A percentile compares a stretch with the other conserved stretches of the same genome.
Evolutionary conservation across 1,139 yeast species (phyloP).

Genomic region (Meyerozyma elateridarum): DNA sequence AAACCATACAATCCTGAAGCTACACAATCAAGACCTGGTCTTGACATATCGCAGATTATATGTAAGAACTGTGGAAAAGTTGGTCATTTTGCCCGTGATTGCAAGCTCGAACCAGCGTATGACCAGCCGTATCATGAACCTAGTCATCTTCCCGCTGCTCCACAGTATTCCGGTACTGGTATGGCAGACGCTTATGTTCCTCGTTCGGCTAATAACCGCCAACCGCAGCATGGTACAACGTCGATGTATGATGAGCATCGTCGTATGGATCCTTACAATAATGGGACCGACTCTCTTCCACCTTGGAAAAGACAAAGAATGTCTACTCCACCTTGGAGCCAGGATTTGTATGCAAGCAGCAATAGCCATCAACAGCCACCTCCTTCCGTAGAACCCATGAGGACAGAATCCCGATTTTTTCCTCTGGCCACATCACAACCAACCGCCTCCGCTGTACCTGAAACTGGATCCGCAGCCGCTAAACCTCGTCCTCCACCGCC

Average conservation of each 20-base stretch:
- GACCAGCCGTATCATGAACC: constrained; percentile 4
- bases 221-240: too few relatives aligned
- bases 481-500: constrained; percentile 8
- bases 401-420: neutral
- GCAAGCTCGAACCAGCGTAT: constrained; percentile 43
- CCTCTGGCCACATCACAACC: constrained; percentile 6
- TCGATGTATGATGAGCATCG: too few relatives aligned
- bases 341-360: constrained; percentile 7
- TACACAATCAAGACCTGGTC: constrained; percentile 36
- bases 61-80: constrained; percentile 76
- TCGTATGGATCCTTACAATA: too few relatives aligned
- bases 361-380: constrained; percentile 6
- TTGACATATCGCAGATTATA: constrained; percentile 53
- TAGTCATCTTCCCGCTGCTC: neutral
- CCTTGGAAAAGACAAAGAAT: constrained; percentile 8
- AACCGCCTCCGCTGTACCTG: neutral
- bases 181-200: too few relatives aligned
- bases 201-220: too few relatives aligned
- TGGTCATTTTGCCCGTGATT: constrained; percentile 89
- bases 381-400: constrained; percentile 3
- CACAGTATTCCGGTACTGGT: neutral
- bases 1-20: constrained; percentile 67
- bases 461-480: too few relatives aligned
- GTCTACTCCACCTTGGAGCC: neutral
- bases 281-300: constrained; percentile 4